Evolutionary conservation across 257 asterid genomes (phyloP), one percentile per base, ranked within the genome.

Genomic region (Gentiana dahurica): DNA sequence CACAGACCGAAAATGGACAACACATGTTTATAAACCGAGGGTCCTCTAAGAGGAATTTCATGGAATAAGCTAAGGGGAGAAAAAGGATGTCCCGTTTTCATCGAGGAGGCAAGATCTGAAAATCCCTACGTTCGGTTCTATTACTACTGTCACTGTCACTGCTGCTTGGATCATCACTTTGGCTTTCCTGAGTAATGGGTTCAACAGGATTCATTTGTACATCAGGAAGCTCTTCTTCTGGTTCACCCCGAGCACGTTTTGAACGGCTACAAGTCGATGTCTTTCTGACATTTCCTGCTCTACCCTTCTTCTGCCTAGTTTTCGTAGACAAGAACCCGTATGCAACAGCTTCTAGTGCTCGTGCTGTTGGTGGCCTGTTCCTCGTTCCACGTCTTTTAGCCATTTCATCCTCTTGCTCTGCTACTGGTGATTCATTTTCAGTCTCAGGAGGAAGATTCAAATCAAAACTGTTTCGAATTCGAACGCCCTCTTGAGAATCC

Each of bases 381-480:
- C 73, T 68, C 2, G 73, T 57, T 33, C 73, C 51, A 12, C 64
- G 68, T 53, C 68, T 52, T 37, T 57, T 62, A 54, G 38, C 64
- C 68, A 59, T 71, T 75, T 37, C 55, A 61, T 46, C 67, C 74
- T 35, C 38, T 32, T 56, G 48, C 53, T 68, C 73, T 49, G 71
- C 57, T 46, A 65, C 55, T 15, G 67, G 32, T 58, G 46, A 33
- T 3, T 55, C 72, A 45, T 65, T 75, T 45, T 77, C 91, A n/a
- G 61, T 49, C 8, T 41, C 62, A 41, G 65, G 89, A 57, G 85
- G 90, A 47, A 75, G 41, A 68, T 87, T 83, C 36, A 87, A 78
- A 66, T 87, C 94, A 36, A 87, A 77, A 77, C 72, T 57, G 37
- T 66, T 12, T 72, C 53, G 72, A 24, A 67, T 54, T 33, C 54